Conservation (phyloP, 495 filamentous ascomycete genomes). For the Xylaria curta region DNA sequence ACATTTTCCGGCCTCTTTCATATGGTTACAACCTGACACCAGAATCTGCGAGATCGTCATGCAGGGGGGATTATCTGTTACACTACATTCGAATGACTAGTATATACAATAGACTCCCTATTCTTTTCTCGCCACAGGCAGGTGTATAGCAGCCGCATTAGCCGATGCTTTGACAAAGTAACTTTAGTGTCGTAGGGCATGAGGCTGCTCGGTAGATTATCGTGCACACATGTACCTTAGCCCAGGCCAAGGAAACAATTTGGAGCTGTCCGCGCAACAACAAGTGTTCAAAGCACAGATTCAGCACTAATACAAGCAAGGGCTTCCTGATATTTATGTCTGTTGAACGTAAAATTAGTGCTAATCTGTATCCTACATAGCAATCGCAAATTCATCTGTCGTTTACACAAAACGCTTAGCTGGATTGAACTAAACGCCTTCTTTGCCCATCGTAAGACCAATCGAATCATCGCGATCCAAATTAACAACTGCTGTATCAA, state of each 20-base stretch:
- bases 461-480: background rate
- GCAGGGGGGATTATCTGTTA: constrained; percentile 16
- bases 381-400: background rate
- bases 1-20: constrained; percentile 21
- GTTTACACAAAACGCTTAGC: background rate
- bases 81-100: background rate
- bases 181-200: background rate
- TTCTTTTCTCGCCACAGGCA: background rate
- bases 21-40: constrained; percentile 27
- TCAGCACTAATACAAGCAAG: background rate
- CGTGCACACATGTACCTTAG: background rate
- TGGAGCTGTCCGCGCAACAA: background rate
- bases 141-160: background rate
- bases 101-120: background rate
- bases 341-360: background rate
- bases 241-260: background rate
- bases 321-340: background rate
- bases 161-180: background rate
- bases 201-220: background rate
- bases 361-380: background rate
- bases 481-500: background rate
- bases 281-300: background rate
- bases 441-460: background rate
- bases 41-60: constrained; percentile 37
- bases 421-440: background rate